These are phyloP conservation scores for Boletus speciosus DNA, from an alignment of 768 basidiomycete genomes.

Conservation along the genomic window DNA sequence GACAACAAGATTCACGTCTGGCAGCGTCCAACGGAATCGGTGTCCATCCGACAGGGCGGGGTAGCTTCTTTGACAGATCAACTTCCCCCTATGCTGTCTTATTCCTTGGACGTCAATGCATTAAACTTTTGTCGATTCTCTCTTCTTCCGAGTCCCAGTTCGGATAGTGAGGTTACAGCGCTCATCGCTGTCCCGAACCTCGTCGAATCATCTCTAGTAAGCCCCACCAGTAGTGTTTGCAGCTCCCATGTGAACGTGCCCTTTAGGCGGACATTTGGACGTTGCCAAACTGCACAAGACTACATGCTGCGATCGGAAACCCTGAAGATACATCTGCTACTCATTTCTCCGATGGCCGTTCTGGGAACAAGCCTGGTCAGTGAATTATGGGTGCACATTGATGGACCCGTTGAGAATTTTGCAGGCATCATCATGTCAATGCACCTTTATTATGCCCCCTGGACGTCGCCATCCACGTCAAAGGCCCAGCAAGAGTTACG, in stretches of 20 bases:
- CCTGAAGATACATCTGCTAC: conserved; percentile 30
- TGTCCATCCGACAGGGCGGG: conserved; percentile 46
- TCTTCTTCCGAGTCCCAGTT: conserved; percentile 39
- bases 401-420: neutral
- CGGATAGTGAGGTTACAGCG: conserved; percentile 30
- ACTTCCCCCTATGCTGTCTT: conserved; percentile 49
- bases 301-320: conserved; percentile 86
- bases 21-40: conserved; percentile 48
- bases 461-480: conserved; percentile 32
- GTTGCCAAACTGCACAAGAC: conserved; percentile 60
- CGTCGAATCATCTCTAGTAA: conserved; percentile 79
- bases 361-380: conserved; percentile 55
- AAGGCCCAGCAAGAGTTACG: conserved; percentile 43
- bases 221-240: conserved; percentile 11
- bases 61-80: conserved; percentile 53
- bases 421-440: conserved; percentile 89
- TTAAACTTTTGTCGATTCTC: conserved; percentile 93
- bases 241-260: neutral
- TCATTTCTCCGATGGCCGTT: conserved; percentile 41
- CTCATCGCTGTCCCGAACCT: conserved; percentile 84
- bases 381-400: neutral
- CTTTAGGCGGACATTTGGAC: conserved; percentile 83
- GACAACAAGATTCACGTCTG: conserved; percentile 86
- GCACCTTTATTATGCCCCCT: conserved; percentile 50
- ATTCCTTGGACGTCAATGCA: conserved; percentile 86